Evolutionary conservation across 257 asterid genomes (phyloP).

Genomic region (Solanum rostratum): DNA sequence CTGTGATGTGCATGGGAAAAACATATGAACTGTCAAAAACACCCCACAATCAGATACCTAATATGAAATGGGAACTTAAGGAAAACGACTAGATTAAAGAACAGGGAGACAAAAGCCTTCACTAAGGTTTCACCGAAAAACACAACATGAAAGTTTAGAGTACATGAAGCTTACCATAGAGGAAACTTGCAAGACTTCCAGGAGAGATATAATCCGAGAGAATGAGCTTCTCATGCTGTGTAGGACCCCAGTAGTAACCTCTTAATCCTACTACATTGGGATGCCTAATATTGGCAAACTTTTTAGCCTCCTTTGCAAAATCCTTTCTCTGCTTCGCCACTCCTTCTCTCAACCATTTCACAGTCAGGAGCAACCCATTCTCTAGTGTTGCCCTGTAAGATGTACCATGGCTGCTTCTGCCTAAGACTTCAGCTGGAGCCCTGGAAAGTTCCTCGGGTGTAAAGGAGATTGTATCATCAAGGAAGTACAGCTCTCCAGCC

Average conservation of each 20-base stretch:
- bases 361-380: conserved; percentile 83
- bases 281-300: conserved; percentile 82
- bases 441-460: conserved; percentile 81
- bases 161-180: conserved; percentile 49
- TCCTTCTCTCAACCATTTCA: conserved; percentile 98
- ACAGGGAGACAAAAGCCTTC: background rate
- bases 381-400: conserved; percentile 81
- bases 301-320: conserved; percentile 95
- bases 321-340: conserved; percentile 95
- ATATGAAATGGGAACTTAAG: background rate
- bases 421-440: conserved; percentile 97
- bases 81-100: background rate
- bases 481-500: conserved; percentile 88
- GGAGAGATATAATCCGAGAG: conserved; percentile 96
- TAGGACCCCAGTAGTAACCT: conserved; percentile 99
- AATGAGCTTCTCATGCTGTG: conserved; percentile 96
- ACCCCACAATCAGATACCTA: background rate
- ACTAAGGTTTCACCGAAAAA: background rate
- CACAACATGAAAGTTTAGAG: background rate
- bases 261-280: conserved; percentile 95
- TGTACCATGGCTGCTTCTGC: conserved; percentile 96
- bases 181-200: conserved; percentile 87
- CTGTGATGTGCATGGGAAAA: background rate
- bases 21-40: background rate
- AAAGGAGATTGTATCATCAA: conserved; percentile 82